Base-by-base conservation (phyloP, 73 alveolate species). In the Durusdinium trenchii region DNA sequence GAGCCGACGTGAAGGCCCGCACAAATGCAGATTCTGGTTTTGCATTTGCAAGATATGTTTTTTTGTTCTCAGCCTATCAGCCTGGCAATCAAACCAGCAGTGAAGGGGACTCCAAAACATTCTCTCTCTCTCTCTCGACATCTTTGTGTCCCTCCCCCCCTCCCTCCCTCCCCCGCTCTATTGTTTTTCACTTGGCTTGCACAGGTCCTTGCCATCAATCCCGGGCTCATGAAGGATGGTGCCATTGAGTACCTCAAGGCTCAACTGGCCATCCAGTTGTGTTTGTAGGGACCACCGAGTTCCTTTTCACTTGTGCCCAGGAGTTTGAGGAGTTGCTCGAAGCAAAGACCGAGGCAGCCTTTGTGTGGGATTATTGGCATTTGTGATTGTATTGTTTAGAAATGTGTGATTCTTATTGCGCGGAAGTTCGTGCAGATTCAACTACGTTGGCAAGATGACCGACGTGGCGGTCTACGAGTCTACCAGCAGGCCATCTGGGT, bases 131-230 rank as follows among this genome's bases (percentile, higher is more conserved):
- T n/a, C n/a, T n/a, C n/a, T n/a, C n/a, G n/a, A n/a, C n/a, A n/a
- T n/a, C n/a, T n/a, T n/a, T n/a, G n/a, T n/a, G n/a, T n/a, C n/a
- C n/a, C n/a, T n/a, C n/a, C n/a, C n/a, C n/a, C n/a, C n/a, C n/a
- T n/a, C n/a, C n/a, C n/a, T n/a, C n/a, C n/a, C n/a, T n/a, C n/a
- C n/a, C n/a, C n/a, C n/a, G n/a, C n/a, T 54, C 64, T 54, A 54
- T 54, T 54, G 42, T 67, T 26, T 32, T n/a, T 26, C 43, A 67
- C 81, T 2, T 32, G 30, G 32, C 91, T 7, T 35, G 4, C 50
- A n/a, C 61, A 91, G 98, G 98, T 91, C 51, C 57, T 91, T n/a
- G 98, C 67, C 45, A 91, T 91, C 76, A 91, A 91, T 52, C 98
- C 98, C 28, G 98, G 98, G 28, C 89, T 91, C n/a, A 38, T 50